Conservation (phyloP, 257 asterid species). For the Solanum virginianum region DNA sequence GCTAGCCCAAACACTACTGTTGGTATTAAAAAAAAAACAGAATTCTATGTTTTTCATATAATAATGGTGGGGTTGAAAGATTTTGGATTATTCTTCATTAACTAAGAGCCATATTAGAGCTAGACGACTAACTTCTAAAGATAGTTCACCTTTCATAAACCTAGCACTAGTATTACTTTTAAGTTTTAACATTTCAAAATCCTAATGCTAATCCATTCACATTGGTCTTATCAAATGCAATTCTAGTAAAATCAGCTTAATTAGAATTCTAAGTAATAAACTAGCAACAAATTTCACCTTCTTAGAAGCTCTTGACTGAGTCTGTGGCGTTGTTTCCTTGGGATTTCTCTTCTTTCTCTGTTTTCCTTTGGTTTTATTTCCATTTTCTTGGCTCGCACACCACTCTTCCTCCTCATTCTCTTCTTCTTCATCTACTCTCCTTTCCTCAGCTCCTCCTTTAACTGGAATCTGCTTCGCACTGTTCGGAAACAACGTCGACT, state of each 20-base stretch:
- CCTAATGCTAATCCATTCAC: background rate
- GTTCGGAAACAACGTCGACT: constrained; percentile 56
- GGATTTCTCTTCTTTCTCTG: constrained; percentile 18
- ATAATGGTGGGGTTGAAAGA: background rate
- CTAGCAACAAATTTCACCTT: constrained; percentile 22
- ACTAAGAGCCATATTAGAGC: background rate
- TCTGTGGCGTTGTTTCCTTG: constrained; percentile 18
- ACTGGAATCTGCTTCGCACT: constrained; percentile 12
- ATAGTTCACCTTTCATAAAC: background rate
- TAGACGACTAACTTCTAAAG: background rate
- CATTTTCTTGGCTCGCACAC: constrained; percentile 13
- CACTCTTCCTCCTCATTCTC: constrained; percentile 35
- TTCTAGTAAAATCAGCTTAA: background rate
- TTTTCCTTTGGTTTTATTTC: constrained; percentile 19
- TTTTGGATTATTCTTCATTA: background rate
- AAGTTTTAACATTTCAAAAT: background rate
- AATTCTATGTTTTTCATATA: background rate
- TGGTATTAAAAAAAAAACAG: background rate
- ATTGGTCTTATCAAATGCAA: background rate
- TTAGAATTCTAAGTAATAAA: background rate
- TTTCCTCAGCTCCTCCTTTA: constrained; percentile 4
- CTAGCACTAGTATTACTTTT: background rate
- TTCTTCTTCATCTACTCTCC: background rate
- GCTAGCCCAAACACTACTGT: background rate
- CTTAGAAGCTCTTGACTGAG: constrained; percentile 21